phyloP scores from a whole-genome alignment of 2,329 filamentous ascomycete genomes.

The Berkeleyomyces basicola region DNA sequence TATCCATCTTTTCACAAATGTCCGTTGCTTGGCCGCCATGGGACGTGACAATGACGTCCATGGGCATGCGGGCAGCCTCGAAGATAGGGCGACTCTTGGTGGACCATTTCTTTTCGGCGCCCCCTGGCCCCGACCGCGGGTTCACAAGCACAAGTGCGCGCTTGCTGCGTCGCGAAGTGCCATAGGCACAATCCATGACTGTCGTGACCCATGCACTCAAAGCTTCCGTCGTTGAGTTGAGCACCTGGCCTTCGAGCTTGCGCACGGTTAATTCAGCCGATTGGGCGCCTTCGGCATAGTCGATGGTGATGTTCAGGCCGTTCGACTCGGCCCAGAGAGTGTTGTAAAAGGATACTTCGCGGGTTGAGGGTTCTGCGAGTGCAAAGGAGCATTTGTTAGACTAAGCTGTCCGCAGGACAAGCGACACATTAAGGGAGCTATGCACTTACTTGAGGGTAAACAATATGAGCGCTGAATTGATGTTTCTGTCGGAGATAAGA shows the following conservation, averaged over 20 bases:
- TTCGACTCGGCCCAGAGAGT: slow-evolving; percentile 62
- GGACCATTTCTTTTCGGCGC: slow-evolving; percentile 55
- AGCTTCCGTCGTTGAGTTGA: slow-evolving; percentile 25
- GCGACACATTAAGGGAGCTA: not conserved
- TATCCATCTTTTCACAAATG: slow-evolving; percentile 57
- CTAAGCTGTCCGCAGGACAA: not conserved
- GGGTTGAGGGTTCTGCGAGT: slow-evolving; percentile 1
- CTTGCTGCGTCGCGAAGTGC: slow-evolving; percentile 49
- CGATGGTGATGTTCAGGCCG: slow-evolving; percentile 46
- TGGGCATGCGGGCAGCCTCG: slow-evolving; percentile 57
- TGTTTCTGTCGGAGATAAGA: slow-evolving; percentile 1
- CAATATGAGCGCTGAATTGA: slow-evolving; percentile 5
- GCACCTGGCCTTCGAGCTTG: slow-evolving; percentile 37
- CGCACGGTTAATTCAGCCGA: slow-evolving; percentile 38
- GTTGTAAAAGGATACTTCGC: slow-evolving; percentile 36
- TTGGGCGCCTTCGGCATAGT: slow-evolving; percentile 48
- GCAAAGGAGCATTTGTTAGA: not conserved
- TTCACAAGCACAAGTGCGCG: slow-evolving; percentile 82
- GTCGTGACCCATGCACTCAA: slow-evolving; percentile 43
- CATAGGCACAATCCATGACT: slow-evolving; percentile 55
- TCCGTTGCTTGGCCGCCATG: slow-evolving; percentile 63
- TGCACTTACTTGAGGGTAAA: slow-evolving; percentile 11
- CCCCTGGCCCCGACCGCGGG: slow-evolving; percentile 72
- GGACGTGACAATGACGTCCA: slow-evolving; percentile 58
- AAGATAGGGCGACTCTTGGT: slow-evolving; percentile 67